Base-by-base conservation (phyloP, 78 protist species). In the Dictyostelium firmibasis region DNA sequence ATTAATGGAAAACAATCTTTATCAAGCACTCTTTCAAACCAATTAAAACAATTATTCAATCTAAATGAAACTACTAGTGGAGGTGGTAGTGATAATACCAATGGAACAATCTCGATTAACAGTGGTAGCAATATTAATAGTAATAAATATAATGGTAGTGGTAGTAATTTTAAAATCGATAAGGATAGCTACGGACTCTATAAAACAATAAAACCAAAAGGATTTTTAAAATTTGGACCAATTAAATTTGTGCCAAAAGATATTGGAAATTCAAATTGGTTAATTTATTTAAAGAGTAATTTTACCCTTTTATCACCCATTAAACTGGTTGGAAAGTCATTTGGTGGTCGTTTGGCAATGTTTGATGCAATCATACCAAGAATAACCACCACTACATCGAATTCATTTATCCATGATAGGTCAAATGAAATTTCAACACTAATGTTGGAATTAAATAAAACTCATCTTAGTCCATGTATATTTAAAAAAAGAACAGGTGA, bases 401-500 rank as follows among this genome's bases (percentile, higher is more conserved):
- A 5, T 25, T 29, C 75, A 67, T 27, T 67, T 27, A 27, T 67
- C 75, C 29, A 67, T 3, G 79, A 79, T 27, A 44, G 31, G 10
- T 44, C 60, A 44, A 14, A 38, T 25, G 93, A 87, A 70, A 23
- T 62, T 29, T 23, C 50, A 47, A 64, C 87, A 13, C 13, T 89
- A 2, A 25, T 50, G 10, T n/a, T 89, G 69, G 94, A 89, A 47
- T 36, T 89, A 27, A 89, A 89, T 85, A 89, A 81, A 69, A 81
- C 94, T 33, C 94, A 89, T 70, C 87, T 89, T 5, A 81, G 84
- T 6, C 94, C 86, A 14, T 89, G 94, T 67, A 89, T 89, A 36
- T 89, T 89, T 47, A 78, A 89, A 53, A 44, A 70, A 23, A 41
- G 43, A 18, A 31, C 62, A 20, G 85, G 33, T 20, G 67, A 75